Conservation (phyloP, 176 grass and related monocot genomes). For the Thalia dealbata region DNA sequence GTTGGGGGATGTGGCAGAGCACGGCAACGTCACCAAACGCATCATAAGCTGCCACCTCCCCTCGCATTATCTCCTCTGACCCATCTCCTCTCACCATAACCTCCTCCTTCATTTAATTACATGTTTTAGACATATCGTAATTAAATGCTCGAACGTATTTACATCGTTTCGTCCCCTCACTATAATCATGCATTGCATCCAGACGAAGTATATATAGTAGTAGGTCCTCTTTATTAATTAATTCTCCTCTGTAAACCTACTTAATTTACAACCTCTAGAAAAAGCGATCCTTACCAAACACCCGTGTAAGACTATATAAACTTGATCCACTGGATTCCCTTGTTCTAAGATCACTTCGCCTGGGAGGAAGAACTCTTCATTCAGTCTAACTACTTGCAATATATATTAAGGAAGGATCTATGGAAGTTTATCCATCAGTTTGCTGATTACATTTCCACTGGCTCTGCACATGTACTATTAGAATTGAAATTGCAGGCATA, state of each 20-base stretch:
- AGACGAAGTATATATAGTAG: too few relatives aligned
- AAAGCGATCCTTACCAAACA: conserved; percentile 44
- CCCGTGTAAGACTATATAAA: conserved; percentile 49
- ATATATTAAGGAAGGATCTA: too few relatives aligned
- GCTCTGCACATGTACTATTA: too few relatives aligned
- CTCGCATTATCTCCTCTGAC: conserved; percentile 42
- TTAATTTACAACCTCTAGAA: neutral
- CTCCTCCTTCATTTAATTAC: too few relatives aligned
- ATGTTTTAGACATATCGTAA: too few relatives aligned
- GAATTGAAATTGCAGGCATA: conserved; percentile 28
- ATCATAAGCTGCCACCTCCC: conserved; percentile 50
- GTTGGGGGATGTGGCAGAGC: conserved; percentile 64
- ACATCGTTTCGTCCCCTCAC: neutral
- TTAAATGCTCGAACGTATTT: too few relatives aligned
- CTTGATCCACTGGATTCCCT: conserved; percentile 35
- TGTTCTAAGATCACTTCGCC: conserved; percentile 46
- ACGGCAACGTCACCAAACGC: conserved; percentile 56
- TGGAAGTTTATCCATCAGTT: too few relatives aligned
- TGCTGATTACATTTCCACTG: too few relatives aligned
- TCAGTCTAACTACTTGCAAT: conserved; percentile 66
- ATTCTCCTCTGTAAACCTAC: too few relatives aligned
- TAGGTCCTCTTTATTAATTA: neutral
- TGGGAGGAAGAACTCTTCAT: conserved; percentile 42
- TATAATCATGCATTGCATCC: too few relatives aligned
- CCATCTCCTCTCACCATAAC: conserved; percentile 28